Conservation (phyloP, 2,329 filamentous ascomycete species). For the Colletotrichum sp. region DNA sequence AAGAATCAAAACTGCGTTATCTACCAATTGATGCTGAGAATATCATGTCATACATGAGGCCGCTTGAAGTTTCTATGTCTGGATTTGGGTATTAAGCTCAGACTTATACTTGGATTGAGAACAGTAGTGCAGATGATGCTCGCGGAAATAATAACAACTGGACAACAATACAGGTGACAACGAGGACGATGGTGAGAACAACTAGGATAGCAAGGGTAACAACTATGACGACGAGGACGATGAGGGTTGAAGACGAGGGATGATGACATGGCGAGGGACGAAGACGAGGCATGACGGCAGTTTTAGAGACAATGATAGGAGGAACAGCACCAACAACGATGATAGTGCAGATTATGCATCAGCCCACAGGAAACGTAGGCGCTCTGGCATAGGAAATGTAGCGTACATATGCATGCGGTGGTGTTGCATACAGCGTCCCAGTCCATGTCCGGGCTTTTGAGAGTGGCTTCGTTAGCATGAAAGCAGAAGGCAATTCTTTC, state of each 20-base stretch:
- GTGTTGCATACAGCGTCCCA: accelerated
- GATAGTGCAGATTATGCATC: background rate
- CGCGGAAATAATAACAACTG: accelerated
- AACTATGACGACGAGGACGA: too few relatives aligned
- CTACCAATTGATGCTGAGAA: background rate
- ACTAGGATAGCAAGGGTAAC: background rate
- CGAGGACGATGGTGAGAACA: background rate
- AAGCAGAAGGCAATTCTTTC: background rate
- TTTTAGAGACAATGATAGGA: background rate
- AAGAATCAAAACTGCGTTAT: background rate
- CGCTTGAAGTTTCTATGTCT: background rate
- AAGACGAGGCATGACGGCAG: background rate
- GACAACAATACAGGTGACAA: background rate
- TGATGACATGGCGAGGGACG: too few relatives aligned
- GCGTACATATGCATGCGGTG: too few relatives aligned
- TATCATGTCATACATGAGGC: accelerated
- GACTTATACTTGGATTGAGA: background rate
- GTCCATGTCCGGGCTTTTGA: background rate
- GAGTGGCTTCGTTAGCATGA: background rate
- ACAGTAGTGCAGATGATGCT: background rate
- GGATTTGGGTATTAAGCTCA: accelerated
- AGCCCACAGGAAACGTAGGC: background rate
- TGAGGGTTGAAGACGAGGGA: too few relatives aligned
- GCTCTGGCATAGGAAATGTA: background rate
- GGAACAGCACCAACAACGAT: background rate